Evolutionary conservation across 306 rosid species (phyloP).

Genomic region (Begonia fuchsioides): DNA sequence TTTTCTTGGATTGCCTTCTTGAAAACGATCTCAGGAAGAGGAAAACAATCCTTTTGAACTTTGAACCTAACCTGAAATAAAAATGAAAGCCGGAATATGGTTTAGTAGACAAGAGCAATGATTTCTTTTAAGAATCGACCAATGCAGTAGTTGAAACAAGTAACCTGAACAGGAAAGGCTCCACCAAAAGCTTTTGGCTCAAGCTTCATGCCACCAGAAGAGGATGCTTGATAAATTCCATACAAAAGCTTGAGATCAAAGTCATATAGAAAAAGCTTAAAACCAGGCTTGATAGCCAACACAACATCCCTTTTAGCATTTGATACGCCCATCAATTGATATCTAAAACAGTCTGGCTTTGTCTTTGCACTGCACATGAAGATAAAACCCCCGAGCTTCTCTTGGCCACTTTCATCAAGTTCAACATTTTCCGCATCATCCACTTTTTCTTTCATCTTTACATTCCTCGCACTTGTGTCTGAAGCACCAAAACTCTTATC

Average conservation of each 20-base stretch:
- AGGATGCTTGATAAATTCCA: slow-evolving; percentile 71
- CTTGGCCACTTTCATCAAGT: slow-evolving; percentile 18
- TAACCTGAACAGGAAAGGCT: slow-evolving; percentile 88
- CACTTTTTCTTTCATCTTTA: slow-evolving; percentile 14
- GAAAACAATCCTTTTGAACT: slow-evolving; percentile 55
- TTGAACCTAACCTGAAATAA: slow-evolving; percentile 82
- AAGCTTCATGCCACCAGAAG: slow-evolving; percentile 68
- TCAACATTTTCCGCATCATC: slow-evolving; percentile 14
- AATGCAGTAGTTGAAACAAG: slow-evolving; percentile 7
- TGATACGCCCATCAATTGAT: slow-evolving; percentile 69
- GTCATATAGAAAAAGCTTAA: slow-evolving; percentile 75
- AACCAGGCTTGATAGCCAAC: slow-evolving; percentile 51
- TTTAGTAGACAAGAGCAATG: slow-evolving; percentile 4
- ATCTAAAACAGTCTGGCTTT: slow-evolving; percentile 74
- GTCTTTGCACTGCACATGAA: slow-evolving; percentile 93
- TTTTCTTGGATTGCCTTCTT: slow-evolving; percentile 72
- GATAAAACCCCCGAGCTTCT: slow-evolving; percentile 70
- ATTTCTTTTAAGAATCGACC: not conserved
- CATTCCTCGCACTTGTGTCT: slow-evolving; percentile 15
- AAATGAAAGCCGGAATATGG: slow-evolving; percentile 12
- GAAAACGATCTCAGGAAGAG: slow-evolving; percentile 72
- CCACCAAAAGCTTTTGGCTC: slow-evolving; percentile 86
- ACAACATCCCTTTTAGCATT: slow-evolving; percentile 44
- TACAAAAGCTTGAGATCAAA: slow-evolving; percentile 80
- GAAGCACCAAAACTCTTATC: slow-evolving; percentile 17